These are phyloP conservation scores for Ophiostoma perfectum DNA, from an alignment of 2,329 filamentous ascomycete species.

Conservation along the genomic window DNA sequence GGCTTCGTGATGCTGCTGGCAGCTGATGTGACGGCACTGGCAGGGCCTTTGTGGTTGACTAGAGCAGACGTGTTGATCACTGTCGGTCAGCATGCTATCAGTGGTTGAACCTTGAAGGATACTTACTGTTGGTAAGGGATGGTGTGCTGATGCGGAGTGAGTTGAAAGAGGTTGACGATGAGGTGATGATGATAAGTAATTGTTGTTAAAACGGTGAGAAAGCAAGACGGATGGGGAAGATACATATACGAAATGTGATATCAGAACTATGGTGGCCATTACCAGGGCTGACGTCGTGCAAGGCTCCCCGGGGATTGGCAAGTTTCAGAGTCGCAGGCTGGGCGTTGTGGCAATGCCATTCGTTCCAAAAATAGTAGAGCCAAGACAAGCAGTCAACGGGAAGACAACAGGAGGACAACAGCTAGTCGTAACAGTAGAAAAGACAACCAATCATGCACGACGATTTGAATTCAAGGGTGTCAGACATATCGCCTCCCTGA, in stretches of 20 bases:
- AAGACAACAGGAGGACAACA: background rate
- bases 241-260: too few relatives aligned
- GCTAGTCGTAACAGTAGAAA: background rate
- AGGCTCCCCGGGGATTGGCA: background rate
- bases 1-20: conserved; percentile 32
- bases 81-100: background rate
- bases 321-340: background rate
- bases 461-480: too few relatives aligned
- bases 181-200: too few relatives aligned
- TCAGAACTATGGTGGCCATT: background rate
- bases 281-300: background rate
- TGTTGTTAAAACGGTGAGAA: too few relatives aligned
- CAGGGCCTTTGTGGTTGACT: background rate
- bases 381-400: background rate
- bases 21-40: background rate
- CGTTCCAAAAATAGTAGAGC: background rate
- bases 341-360: background rate
- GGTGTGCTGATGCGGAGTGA: too few relatives aligned
- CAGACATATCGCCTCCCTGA: too few relatives aligned
- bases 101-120: background rate
- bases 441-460: background rate
- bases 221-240: too few relatives aligned
- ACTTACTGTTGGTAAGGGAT: background rate
- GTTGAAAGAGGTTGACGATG: too few relatives aligned
- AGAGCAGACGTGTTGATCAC: background rate